Percentiles rank a stretch among this genome's conserved stretches.
These are phyloP conservation scores for Gloeostereum incarnatum DNA, from an alignment of 768 basidiomycete species.

Conservation along the genomic window DNA sequence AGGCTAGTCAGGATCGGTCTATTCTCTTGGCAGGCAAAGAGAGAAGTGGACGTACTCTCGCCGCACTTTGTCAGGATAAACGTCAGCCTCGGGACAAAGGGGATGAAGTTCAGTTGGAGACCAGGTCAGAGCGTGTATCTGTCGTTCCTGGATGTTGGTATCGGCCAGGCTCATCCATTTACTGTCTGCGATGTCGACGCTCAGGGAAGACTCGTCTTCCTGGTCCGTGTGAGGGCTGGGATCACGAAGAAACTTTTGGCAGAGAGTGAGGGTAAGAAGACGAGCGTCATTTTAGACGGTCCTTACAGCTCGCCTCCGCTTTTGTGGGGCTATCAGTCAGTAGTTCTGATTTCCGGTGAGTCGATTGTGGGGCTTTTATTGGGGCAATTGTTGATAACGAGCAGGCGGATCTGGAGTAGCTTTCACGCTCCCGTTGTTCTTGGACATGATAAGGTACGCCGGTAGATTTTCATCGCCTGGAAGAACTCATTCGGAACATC, in stretches of 20 bases:
- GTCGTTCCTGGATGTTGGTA: constrained; percentile 35
- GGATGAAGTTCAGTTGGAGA: constrained; percentile 20
- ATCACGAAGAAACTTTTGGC: constrained; percentile 45
- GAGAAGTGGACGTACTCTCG: constrained; percentile 33
- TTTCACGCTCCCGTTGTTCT: constrained; percentile 33
- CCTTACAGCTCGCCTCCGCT: constrained; percentile 42
- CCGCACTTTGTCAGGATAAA: constrained; percentile 37
- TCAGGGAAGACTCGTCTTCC: constrained; percentile 34
- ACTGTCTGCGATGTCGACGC: constrained; percentile 41
- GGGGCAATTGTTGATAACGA: neutral
- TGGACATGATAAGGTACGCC: constrained; percentile 31
- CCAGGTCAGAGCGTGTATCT: constrained; percentile 50
- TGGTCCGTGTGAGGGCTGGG: constrained; percentile 51
- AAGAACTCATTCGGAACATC: neutral
- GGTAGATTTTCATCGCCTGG: neutral
- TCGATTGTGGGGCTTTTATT: neutral
- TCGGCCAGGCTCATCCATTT: constrained; percentile 48
- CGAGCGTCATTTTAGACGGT: constrained; percentile 36
- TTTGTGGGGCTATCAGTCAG: constrained; percentile 30
- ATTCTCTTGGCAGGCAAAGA: constrained; percentile 35
- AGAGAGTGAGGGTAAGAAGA: constrained; percentile 1
- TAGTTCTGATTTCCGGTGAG: constrained; percentile 37
- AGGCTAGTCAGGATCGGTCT: constrained; percentile 34
- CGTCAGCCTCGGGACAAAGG: neutral
- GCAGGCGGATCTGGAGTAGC: constrained; percentile 42